phyloP scores from a whole-genome alignment of 805 yeast genomes.

The Ogataea nitratoaversa region DNA sequence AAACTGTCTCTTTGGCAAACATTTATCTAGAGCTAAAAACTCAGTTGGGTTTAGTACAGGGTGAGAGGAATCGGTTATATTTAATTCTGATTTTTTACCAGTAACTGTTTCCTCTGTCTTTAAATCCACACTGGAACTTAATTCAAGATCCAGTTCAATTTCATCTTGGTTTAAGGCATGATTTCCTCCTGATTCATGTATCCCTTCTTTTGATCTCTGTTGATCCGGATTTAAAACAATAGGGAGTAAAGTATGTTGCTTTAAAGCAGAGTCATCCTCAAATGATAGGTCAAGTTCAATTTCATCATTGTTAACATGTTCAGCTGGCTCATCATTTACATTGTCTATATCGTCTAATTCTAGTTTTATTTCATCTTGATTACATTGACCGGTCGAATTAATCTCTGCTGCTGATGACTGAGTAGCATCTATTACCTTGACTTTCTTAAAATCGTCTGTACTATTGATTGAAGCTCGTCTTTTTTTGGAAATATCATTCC shows the following conservation, averaged over 20 bases:
- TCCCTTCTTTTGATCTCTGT: constrained; percentile 7
- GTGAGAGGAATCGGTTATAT: constrained; percentile 17
- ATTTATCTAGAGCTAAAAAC: constrained; percentile 83
- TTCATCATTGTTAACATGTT: constrained; percentile 2
- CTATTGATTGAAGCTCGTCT: not conserved
- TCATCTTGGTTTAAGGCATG: constrained; percentile 27
- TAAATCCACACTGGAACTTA: constrained; percentile 2
- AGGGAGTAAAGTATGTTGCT: too few relatives aligned
- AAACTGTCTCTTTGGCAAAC: constrained; percentile 60
- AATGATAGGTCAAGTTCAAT: constrained; percentile 6
- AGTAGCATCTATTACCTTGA: constrained; percentile 2
- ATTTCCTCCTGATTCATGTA: not conserved
- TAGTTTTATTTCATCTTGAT: constrained; percentile 28
- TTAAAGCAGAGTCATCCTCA: constrained; percentile 10
- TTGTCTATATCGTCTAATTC: constrained; percentile 13
- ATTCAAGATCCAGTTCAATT: constrained; percentile 32
- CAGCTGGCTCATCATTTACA: constrained; percentile 1
- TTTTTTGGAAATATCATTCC: constrained; percentile 13
- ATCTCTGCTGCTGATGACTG: too few relatives aligned
- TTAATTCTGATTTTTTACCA: constrained; percentile 13
- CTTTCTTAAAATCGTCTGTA: constrained; percentile 3
- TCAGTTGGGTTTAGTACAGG: constrained; percentile 18
- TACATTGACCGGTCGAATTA: too few relatives aligned
- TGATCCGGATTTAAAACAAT: too few relatives aligned
- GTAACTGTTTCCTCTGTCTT: not conserved